A percentile compares a stretch with the other conserved stretches of the same genome.
These are phyloP conservation scores for Calocybe cyanea DNA, from an alignment of 768 basidiomycete genomes.

Conservation along the genomic window DNA sequence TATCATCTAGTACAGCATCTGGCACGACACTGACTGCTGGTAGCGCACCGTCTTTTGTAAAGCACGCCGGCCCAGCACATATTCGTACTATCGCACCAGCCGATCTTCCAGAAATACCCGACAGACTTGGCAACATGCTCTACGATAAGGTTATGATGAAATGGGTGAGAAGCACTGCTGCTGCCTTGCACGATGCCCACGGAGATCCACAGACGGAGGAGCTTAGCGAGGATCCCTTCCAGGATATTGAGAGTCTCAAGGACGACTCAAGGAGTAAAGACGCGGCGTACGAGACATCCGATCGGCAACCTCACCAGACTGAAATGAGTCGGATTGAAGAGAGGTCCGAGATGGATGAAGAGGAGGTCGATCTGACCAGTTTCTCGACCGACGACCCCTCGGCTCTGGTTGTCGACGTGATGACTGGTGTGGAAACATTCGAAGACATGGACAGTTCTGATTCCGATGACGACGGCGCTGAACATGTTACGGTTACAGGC, in stretches of 20 bases:
- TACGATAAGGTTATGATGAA: slow-evolving; percentile 81
- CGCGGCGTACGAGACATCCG: slow-evolving; percentile 12
- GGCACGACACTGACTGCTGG: slow-evolving; percentile 71
- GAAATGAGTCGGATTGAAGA: slow-evolving; percentile 51
- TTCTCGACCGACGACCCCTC: slow-evolving; percentile 69
- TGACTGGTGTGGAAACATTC: slow-evolving; percentile 44
- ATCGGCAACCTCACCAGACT: slow-evolving; percentile 13
- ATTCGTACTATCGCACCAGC: slow-evolving; percentile 78
- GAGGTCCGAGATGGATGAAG: slow-evolving; percentile 49
- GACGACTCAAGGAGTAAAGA: slow-evolving; percentile 51
- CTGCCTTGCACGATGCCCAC: slow-evolving; percentile 26
- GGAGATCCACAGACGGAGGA: slow-evolving; percentile 32
- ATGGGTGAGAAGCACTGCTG: slow-evolving; percentile 69
- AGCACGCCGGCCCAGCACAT: slow-evolving; percentile 75
- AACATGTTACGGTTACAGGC: slow-evolving; percentile 24
- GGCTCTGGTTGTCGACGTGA: slow-evolving; percentile 45
- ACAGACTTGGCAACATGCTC: slow-evolving; percentile 82
- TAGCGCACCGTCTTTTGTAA: slow-evolving; percentile 79
- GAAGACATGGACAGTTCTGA: slow-evolving; percentile 45
- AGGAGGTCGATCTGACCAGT: slow-evolving; percentile 64
- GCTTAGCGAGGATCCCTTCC: slow-evolving; percentile 85
- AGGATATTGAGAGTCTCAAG: slow-evolving; percentile 82
- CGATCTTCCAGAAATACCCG: slow-evolving; percentile 72
- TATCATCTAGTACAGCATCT: slow-evolving; percentile 81
- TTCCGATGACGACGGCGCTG: slow-evolving; percentile 43